Percentiles rank a stretch among this genome's conserved stretches.
phyloP scores from a whole-genome alignment of 140 eudicot genomes.

The Anethum foeniculum region DNA sequence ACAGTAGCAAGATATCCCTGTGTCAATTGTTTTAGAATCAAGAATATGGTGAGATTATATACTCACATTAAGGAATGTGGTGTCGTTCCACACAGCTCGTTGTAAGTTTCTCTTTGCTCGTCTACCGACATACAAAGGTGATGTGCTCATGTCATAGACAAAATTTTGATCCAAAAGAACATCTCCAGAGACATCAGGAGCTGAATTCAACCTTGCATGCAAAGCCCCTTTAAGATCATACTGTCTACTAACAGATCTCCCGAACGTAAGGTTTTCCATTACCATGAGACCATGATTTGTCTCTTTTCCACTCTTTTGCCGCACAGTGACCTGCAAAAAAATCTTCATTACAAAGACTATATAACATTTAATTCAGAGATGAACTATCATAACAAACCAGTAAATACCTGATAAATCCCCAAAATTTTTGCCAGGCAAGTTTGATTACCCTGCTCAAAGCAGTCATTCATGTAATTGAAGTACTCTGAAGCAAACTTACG shows the following conservation, averaged over 20 bases:
- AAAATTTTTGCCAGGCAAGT: slow-evolving; percentile 89
- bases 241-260: slow-evolving; percentile 42
- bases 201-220: slow-evolving; percentile 48
- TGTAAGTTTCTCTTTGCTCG: slow-evolving; percentile 54
- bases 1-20: slow-evolving; percentile 23
- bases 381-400: not conserved
- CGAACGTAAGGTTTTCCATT: slow-evolving; percentile 74
- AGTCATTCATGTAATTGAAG: slow-evolving; percentile 54
- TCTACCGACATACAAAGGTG: slow-evolving; percentile 60
- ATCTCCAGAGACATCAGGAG: slow-evolving; percentile 56
- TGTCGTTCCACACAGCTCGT: slow-evolving; percentile 88
- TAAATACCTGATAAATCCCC: slow-evolving; percentile 87
- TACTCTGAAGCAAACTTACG: slow-evolving; percentile 55
- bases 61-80: slow-evolving; percentile 78
- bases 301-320: slow-evolving; percentile 48
- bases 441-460: slow-evolving; percentile 55
- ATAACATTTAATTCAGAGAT: slow-evolving; percentile 33
- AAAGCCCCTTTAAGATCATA: slow-evolving; percentile 87
- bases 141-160: slow-evolving; percentile 62
- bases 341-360: slow-evolving; percentile 19
- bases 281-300: slow-evolving; percentile 60
- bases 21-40: slow-evolving; percentile 36
- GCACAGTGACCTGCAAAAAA: slow-evolving; percentile 35
- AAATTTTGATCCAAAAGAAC: slow-evolving; percentile 81
- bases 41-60: not conserved